Base-by-base conservation (phyloP, 331 rosid genomes). In the Erythrophleum ivorense region DNA sequence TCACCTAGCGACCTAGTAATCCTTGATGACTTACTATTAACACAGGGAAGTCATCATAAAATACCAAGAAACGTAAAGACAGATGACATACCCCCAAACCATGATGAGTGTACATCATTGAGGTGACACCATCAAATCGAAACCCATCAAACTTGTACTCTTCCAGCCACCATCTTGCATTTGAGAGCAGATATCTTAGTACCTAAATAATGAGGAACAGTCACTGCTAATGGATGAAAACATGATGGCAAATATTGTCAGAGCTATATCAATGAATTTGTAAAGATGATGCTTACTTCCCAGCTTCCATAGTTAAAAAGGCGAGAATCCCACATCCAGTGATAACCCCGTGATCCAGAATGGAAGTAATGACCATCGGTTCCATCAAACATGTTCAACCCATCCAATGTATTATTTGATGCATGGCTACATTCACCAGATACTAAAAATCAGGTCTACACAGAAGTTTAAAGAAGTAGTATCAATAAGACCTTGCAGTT, bases 241-340 rank as follows among this genome's bases (percentile, higher is more conserved):
- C 13, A 45, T 5, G 40, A 55, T n/a, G 49, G 55, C 41, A 71
- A 45, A 46, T 71, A 45, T 48, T 48, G 19, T 48, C 58, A 12
- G 3, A 71, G 18, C 16, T 14, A 29, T 48, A 29, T 19, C 36
- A 48, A 18, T 13, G 40, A 71, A 31, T 46, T 29, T 24, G 40
- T 29, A 71, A 46, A 21, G 19, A 71, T 1, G 41, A 41, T 71
- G 77, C 94, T 74, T 90, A 96, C 99, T 92, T 96, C 99, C 99
- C 99, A 96, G 89, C 95, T 94, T 91, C 98, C 99, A 84, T 96
- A 96, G 85, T 96, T 96, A 78, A 96, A 96, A 88, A 96, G 97
- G 76, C 99, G 99, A 89, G 99, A 96, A 78, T 96, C 99, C 99
- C 99, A 96, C 97, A 96, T 91, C 99, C 99, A 96, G 84, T 96